Base-by-base conservation (phyloP, 805 yeast species). In the Kodamaea restingae region DNA sequence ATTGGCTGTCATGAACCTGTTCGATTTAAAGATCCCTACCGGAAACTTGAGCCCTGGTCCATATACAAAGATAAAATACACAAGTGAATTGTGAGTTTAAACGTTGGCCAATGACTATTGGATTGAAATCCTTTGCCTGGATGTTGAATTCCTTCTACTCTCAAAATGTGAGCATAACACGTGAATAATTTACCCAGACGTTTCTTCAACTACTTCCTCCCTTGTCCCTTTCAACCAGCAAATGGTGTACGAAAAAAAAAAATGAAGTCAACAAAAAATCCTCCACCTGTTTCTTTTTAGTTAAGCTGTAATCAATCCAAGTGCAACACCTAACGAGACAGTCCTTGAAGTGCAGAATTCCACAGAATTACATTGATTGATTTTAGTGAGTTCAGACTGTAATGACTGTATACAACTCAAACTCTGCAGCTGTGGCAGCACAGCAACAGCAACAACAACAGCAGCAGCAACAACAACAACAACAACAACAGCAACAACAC, bases 381-480 rank as follows among this genome's bases (percentile, higher is more conserved):
- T 32, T 21, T 21, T 32, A 11, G 26, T 32, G 32, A 30, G 32
- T 30, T 10, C 60, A 60, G 67, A 58, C 66, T 15, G 65, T 59
- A 14, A 62, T 62, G 67, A 58, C 67, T 15, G 65, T 59, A n/a
- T 62, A 62, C 46, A 52, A 60, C 15, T 56, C 64, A 18, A 61
- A 58, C 44, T 59, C 65, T n/a, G 55, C 53, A n/a, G 56, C 49
- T 17, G 53, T 52, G 3, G 52, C 50, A 15, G 47, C 42, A n/a
- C 60, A 56, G 43, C 60, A 54, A 44, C 59, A 51, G 35, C 52
- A 51, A 32, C 56, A 54, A 20, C 60, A 55, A 39, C 55, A 51
- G 33, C 60, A 54, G 39, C 53, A 52, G 35, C 59, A 55, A 43
- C 56, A 49, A 41, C 58, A 51, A 36, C 55, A 55, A 22, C 41